Base-by-base conservation (phyloP, 768 basidiomycete species). In the Lanmaoa rubissima region DNA sequence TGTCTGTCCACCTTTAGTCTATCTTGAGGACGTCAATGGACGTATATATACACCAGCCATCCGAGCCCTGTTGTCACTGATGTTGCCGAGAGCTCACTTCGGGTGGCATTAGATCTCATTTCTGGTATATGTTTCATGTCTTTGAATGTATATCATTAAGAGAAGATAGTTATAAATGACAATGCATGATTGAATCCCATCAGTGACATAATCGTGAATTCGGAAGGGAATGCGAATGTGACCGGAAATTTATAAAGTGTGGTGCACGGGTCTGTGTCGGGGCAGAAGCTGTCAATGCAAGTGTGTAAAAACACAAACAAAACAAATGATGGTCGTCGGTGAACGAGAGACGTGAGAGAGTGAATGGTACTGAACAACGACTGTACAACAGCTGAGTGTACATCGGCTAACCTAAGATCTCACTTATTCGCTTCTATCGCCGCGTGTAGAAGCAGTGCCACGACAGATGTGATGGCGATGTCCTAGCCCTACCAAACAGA, bases 151-250 rank as follows among this genome's bases (percentile, higher is more conserved):
- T 54, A 52, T 60, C 45, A 68, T 70, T 70, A 70, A 42, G 55
- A 48, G 58, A 60, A 59, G 47, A 61, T 67, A 67, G 55, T 59
- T 59, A 58, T 70, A 70, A 52, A 60, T 66, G 61, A 61, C 57
- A 55, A 67, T 69, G 69, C 69, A 66, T 69, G 64, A 55, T 54
- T 54, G 64, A 28, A 48, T 60, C 55, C 51, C 59, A 58, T 67
- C 59, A 59, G 42, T 61, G 65, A 59, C 49, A 59, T 66, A 56
- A 41, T 52, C 36, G 51, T 65, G 68, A 67, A 48, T 55, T 61
- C 53, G 59, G 62, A 40, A 56, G 64, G 49, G 28, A 48, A 54
- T 65, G 63, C 49, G 19, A 48, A 54, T 65, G 65, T 55, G 16
- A 60, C 51, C 13, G 21, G 53, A 42, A 53, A 48, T 61, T 54